These are phyloP conservation scores for Aegilops speltoides DNA, from an alignment of 176 grass and related monocot genomes.

Conservation along the genomic window DNA sequence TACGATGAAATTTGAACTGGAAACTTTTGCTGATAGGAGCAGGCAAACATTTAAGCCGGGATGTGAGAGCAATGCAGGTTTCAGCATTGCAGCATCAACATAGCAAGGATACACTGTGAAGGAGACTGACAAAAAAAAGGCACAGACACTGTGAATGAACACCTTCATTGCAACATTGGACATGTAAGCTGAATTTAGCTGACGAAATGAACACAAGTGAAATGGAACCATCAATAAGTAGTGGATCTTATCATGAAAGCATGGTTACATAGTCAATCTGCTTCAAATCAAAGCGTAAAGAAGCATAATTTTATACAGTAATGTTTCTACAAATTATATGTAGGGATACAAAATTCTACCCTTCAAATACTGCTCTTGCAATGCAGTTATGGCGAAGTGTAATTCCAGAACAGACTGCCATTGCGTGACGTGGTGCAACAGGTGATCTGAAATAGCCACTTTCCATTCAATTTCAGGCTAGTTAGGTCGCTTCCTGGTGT, in stretches of 20 bases:
- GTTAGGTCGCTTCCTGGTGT: too few species aligned
- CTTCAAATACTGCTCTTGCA: conserved; percentile 81
- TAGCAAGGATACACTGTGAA: conserved; percentile 7
- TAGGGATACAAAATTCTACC: conserved; percentile 55
- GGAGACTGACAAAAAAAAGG: conserved; percentile 19
- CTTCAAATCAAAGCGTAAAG: too few species aligned
- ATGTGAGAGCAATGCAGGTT: background rate
- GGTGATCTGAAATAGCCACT: too few species aligned
- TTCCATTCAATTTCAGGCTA: too few species aligned
- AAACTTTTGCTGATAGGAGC: background rate
- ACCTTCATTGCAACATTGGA: conserved; percentile 96
- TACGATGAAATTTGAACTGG: conserved; percentile 1
- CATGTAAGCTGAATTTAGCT: conserved; percentile 91
- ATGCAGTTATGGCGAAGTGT: too few species aligned
- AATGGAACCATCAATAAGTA: conserved; percentile 28
- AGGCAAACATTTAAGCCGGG: background rate
- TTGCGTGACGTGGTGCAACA: too few species aligned
- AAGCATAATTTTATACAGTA: too few species aligned
- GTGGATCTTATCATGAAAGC: too few species aligned
- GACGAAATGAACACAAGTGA: conserved; percentile 42
- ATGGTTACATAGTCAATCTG: too few species aligned
- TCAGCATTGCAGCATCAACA: conserved; percentile 12
- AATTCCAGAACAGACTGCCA: too few species aligned
- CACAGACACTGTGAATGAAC: conserved; percentile 93
- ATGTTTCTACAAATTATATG: too few species aligned